Evolutionary conservation across 768 basidiomycete species (phyloP), one percentile per base, ranked within the genome.

Genomic region (Tricholomella constricta): DNA sequence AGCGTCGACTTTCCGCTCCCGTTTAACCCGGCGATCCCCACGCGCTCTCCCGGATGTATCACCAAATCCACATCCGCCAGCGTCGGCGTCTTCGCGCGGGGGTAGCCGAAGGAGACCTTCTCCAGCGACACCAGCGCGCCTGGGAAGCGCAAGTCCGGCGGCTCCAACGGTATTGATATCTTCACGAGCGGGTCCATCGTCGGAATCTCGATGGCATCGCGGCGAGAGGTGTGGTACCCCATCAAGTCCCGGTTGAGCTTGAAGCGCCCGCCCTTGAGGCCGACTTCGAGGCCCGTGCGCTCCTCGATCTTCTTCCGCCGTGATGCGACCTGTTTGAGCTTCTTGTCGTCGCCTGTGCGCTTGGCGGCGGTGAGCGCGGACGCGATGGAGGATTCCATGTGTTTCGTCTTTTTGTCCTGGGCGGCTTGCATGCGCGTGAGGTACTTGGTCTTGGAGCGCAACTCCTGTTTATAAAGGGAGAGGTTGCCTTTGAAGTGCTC

Each of bases 321-420:
- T 17, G 78, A 79, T 8, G 80, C 79, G 3, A 80, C 86, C 72
- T 70, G 62, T 47, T 76, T 71, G 6, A 72, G 63, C 41, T 79
- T 75, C 56, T 86, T 86, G 46, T 86, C 84, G 57, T 86, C 84
- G 0, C 84, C 84, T 0, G 81, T 80, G 31, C 77, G 72, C 58
- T 77, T 83, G 1, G 83, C 83, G 6, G 73, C 71, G 45, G 73
- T 72, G 1, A 76, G 69, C 9, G 77, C 80, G 45, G 75, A 74
- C 32, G 78, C 74, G 29, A 88, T 88, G 20, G 80, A 78, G 4
- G 76, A 74, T 60, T 81, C 74, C 38, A 87, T 82, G 32, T 72
- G 66, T 32, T 72, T 70, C 20, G 64, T 63, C 22, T 70, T 66
- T 52, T 75, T 75, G 41, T 68, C 65, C 15, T 73, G 62, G 3